These are phyloP conservation scores for Pseudogymnoascus sp. DNA, from an alignment of 2,329 filamentous ascomycete genomes.

Conservation along the genomic window DNA sequence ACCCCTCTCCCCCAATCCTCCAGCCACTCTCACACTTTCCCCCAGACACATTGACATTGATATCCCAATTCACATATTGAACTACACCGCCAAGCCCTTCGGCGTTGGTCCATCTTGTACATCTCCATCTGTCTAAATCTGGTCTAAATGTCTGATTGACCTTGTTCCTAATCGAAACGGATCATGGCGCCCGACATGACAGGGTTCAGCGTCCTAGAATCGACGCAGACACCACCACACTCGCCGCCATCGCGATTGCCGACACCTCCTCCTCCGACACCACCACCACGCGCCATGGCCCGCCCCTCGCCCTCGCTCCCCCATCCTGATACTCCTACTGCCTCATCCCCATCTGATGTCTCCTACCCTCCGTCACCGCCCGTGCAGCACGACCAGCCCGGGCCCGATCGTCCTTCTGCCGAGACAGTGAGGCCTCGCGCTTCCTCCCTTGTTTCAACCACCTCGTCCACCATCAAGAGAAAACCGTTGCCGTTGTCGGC, in stretches of 20 bases:
- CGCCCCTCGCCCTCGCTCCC: constrained; percentile 10
- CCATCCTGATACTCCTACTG: constrained; percentile 25
- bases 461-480: constrained; percentile 40
- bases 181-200: constrained; percentile 5
- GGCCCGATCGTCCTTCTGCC: neutral
- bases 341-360: constrained; percentile 25
- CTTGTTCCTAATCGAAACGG: neutral
- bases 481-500: constrained; percentile 53
- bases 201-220: constrained; percentile 3
- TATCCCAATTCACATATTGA: neutral
- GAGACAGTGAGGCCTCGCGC: constrained; percentile 3
- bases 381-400: constrained; percentile 11
- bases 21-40: neutral
- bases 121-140: constrained; percentile 3
- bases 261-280: neutral
- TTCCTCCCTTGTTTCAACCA: constrained; percentile 11
- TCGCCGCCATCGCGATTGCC: neutral
- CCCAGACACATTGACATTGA: neutral
- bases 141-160: constrained; percentile 3
- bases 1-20: neutral
- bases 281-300: neutral
- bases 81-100: neutral
- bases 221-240: neutral
- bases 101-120: neutral
- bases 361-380: constrained; percentile 14